A percentile compares a stretch with the other conserved stretches of the same genome.
These are phyloP conservation scores for Nyctanthes arbortristis DNA, from an alignment of 257 asterid genomes.

Conservation along the genomic window DNA sequence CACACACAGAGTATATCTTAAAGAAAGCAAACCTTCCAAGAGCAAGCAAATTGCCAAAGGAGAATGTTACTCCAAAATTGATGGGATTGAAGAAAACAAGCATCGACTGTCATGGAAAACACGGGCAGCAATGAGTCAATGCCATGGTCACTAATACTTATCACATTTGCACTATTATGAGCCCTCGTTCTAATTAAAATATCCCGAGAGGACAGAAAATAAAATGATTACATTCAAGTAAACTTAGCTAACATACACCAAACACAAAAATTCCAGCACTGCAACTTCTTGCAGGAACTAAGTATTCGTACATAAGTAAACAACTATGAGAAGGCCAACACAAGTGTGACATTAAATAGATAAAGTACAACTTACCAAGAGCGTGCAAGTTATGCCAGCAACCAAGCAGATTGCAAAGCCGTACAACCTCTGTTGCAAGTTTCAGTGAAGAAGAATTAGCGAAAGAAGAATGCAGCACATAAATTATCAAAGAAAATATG, in stretches of 20 bases:
- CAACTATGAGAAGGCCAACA: neutral
- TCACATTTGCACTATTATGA: neutral
- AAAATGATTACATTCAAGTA: neutral
- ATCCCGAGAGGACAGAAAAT: conserved; percentile 15
- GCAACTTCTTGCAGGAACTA: neutral
- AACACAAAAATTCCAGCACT: conserved; percentile 13
- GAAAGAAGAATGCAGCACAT: conserved; percentile 4
- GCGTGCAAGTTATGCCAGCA: conserved; percentile 87
- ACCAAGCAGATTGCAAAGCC: conserved; percentile 91
- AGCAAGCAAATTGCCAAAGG: conserved; percentile 96
- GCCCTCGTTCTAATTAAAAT: conserved; percentile 6
- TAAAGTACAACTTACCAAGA: conserved; percentile 56
- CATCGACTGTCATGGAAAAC: conserved; percentile 65
- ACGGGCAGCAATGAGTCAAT: conserved; percentile 21
- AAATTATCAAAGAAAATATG: conserved; percentile 7
- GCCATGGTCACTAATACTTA: conserved; percentile 1
- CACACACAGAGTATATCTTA: too few species aligned
- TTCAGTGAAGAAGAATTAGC: conserved; percentile 1
- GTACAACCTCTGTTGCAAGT: conserved; percentile 66
- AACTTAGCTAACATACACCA: neutral
- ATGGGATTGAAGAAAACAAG: conserved; percentile 95
- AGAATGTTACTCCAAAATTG: conserved; percentile 95
- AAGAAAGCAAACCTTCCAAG: conserved; percentile 85
- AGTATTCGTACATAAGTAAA: neutral
- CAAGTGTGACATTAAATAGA: conserved; percentile 2